Evolutionary conservation across 2,329 filamentous ascomycete species (phyloP), one percentile per base, ranked within the genome.

Genomic region (Aspergillus latus): DNA sequence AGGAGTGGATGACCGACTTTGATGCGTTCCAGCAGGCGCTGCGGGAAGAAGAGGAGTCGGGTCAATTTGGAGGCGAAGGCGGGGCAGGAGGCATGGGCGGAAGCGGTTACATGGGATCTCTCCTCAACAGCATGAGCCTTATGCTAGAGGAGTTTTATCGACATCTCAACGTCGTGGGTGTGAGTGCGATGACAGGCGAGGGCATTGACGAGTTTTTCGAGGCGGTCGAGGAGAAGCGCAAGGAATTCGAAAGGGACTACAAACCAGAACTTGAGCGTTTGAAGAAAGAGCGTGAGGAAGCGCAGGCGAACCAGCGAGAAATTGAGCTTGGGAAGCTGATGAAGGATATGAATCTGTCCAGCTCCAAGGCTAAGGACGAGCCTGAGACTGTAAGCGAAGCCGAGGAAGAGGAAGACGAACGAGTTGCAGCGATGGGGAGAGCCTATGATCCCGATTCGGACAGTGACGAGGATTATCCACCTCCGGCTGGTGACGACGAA

Each of bases 1-100:
- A 93, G 76, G 92, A 97, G 71, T 99, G 95, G 94, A 99, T 99
- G 94, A 96, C 92, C 5, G 93, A 99, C 74, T 99, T 97, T 68
- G 94, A 99, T 63, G 86, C 89, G 0, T 99, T 99, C 77, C 94
- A 97, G 72, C 85, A 85, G 13, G 93, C 95, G 0, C 80, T 99
- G 45, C 84, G 85, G 48, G 78, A 84, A 28, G 94, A 97, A 68
- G 90, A 97, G 71, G 86, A 88, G 54, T 80, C 82, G 6, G 91
- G 92, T 45, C 86, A 84, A 0, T 89, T 92, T 67, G 90, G 89
- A 10, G 86, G 87, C 2, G 82, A 84, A 29, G 91, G 88, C 11
- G 80, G 83, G 21, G 75, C 76, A 13, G 78, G 82, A 42, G 83
- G 83, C 6, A 72, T 82, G 56, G 83, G 84, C 4, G 92, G 92